Evolutionary conservation across 2,329 filamentous ascomycete genomes (phyloP), one percentile per base, ranked within the genome.

Genomic region (Alternaria consortialis): DNA sequence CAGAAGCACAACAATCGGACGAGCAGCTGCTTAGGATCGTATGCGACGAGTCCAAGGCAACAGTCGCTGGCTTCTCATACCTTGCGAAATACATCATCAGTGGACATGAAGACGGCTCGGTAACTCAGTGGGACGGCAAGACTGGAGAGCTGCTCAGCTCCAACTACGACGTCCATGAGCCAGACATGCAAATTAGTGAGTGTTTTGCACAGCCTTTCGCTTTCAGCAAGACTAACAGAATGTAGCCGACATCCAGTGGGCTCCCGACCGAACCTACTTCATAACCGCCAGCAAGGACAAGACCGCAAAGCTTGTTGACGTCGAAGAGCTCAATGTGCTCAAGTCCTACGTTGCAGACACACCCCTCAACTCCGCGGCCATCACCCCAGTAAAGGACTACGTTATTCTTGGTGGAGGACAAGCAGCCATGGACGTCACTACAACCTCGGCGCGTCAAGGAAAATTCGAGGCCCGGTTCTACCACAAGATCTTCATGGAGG

Each of bases 401-500:
- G 94, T 99, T 69, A 96, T 99, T 77, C 90, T 99, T 44, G 95
- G 95, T 74, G 95, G 95, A 88, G 95, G 95, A 73, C 95, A 99
- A 84, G 95, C 94, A 68, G 95, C 95, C 78, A 97, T 97, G 93
- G 94, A 98, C 78, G 95, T 99, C 82, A 99, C 95, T 60, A 96
- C 92, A 56, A 98, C 95, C 53, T 91, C 91, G 34, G 90, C 93
- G 51, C 89, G 95, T 70, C 95, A 99, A 86, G 95, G 95, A 83
- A 98, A 98, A 84, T 99, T 99, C 85, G 95, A 99, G 83, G 95
- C 95, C 44, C 90, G 95, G 69, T 99, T 99, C 87, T 99, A 97
- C 87, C 95, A 99, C 90, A 98, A 97, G 87, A 91, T 99, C 80
- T 98, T 99, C 80, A 93, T 97, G 83, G 94, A 99, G 82, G 95